Base-by-base conservation (phyloP, 371 early-diverging fungal genomes). In the Massospora cicadina region DNA sequence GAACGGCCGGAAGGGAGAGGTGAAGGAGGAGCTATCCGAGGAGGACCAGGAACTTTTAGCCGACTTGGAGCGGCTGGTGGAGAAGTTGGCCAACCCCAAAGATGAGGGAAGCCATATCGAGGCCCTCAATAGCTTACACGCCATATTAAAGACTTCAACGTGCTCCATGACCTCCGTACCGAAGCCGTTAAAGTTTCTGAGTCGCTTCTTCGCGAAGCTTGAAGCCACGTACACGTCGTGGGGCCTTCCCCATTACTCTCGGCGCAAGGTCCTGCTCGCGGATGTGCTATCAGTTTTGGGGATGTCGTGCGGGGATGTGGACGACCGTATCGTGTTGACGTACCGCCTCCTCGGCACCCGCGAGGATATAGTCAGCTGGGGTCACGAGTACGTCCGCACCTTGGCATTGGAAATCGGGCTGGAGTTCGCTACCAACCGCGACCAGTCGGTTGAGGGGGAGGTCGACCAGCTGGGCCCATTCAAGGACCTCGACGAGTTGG, bases 91-190 rank as follows among this genome's bases (percentile, higher is more conserved):
- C 5, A 30, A 89, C 85, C 92, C 90, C 69, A 65, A 77, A 27
- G 81, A 90, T 55, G 75, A 70, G 55, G 75, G 80, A 29, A 81
- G 93, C 55, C 83, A 94, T 74, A 81, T 81, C 67, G 85, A 91
- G 32, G 81, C 95, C 17, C 80, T 97, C 65, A 92, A 94, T 69
- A 81, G 83, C 58, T 75, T 98, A 43, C 84, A 88, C 68, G 88
- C 87, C 21, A 69, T 88, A 54, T 93, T 98, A 71, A 87, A 91
- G 65, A 91, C 94, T 24, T 86, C 95, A 2, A 91, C 95, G 0
- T 87, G 86, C 66, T 96, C 98, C 43, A 95, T 98, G 97, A 95
- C 98, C 2, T 90, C 95, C 25, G 98, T 97, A 3, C 97, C 98
- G 27, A 98, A 98, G 71, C 96, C 97, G 10, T 81, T 98, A 68